Evolutionary conservation across 2,329 filamentous ascomycete species (phyloP).

Genomic region (Zarea fungicola): DNA sequence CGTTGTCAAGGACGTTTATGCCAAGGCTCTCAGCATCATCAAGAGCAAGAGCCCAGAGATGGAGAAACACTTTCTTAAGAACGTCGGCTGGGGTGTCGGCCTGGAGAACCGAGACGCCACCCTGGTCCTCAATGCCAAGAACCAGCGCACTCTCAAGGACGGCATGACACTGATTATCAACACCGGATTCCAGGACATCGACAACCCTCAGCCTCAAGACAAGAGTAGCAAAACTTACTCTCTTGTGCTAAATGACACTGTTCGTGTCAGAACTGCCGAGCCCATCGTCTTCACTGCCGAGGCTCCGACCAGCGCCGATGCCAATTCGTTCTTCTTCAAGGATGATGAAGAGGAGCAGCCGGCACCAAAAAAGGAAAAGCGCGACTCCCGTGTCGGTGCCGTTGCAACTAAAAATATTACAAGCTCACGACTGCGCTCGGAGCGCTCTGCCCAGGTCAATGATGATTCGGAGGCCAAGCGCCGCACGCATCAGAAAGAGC

Average conservation of each 20-base stretch:
- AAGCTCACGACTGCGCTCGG: slow-evolving; percentile 84
- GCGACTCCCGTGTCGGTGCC: slow-evolving; percentile 73
- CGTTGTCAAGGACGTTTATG: slow-evolving; percentile 82
- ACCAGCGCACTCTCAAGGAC: slow-evolving; percentile 75
- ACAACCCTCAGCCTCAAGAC: slow-evolving; percentile 81
- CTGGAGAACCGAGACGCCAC: slow-evolving; percentile 85
- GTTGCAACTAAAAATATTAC: slow-evolving; percentile 94
- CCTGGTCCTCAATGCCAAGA: slow-evolving; percentile 82
- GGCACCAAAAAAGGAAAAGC: slow-evolving; percentile 86
- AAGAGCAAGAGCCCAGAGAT: slow-evolving; percentile 90
- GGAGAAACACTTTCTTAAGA: slow-evolving; percentile 92
- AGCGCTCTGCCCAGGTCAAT: slow-evolving; percentile 80
- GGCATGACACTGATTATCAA: slow-evolving; percentile 95
- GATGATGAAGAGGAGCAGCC: slow-evolving; percentile 86
- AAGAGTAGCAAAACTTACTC: slow-evolving; percentile 88
- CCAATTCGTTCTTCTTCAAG: slow-evolving; percentile 97
- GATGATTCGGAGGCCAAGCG: slow-evolving; percentile 85
- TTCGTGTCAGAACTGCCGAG: slow-evolving; percentile 76
- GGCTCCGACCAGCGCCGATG: slow-evolving; percentile 84
- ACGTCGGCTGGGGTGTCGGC: slow-evolving; percentile 85
- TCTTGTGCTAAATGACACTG: slow-evolving; percentile 84
- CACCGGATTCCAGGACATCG: slow-evolving; percentile 83
- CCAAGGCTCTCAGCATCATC: slow-evolving; percentile 74
- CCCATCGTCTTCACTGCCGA: slow-evolving; percentile 90
- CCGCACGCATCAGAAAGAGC: slow-evolving; percentile 87